Evolutionary conservation across 2,329 filamentous ascomycete genomes (phyloP), one percentile per base, ranked within the genome.

Genomic region (Cladosporium sp.): DNA sequence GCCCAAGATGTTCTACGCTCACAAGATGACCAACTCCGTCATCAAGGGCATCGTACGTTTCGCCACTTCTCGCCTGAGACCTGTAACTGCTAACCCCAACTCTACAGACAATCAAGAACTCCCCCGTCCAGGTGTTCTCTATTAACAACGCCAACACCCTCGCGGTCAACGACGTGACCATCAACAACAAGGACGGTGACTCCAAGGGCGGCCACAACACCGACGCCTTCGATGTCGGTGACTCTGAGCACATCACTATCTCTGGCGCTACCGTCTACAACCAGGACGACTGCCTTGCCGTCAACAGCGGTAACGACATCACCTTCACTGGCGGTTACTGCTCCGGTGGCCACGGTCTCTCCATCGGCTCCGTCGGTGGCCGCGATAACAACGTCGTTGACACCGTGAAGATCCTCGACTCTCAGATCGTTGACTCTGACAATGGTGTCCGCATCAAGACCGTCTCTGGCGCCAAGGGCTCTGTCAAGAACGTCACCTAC

Each of bases 1-100:
- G 82, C 88, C 88, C 69, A 86, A 88, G 79, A 86, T 89, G 78
- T 88, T 88, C 80, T 80, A 76, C 67, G 84, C 83, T 6, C 83
- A 88, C 72, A 78, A 77, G 65, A 72, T 89, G 64, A 84, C 75
- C 40, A 74, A 79, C 61, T 86, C 84, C 5, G 75, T 72, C 33
- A 86, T 87, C 75, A 78, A 74, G 28, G 77, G 78, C 63, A 83
- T 67, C 33, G 58, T 61, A 50, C 3, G 58, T 49, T 23, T 23
- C 5, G 16, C 28, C 8, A 6, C 1, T 2, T 21, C 7, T 16
- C 21, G 3, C 26, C 18, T 35, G 7, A 18, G 4, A 33, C 37
- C 11, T 3, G 2, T 12, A 7, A 5, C 14, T 33, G 11, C 37
- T 61, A 29, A 46, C 11, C 18, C 23, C n/a, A 8, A 31, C 5